A percentile compares a stretch with the other conserved stretches of the same genome.
phyloP scores from a whole-genome alignment of 805 yeast genomes.

The Ogataea dorogensis region DNA sequence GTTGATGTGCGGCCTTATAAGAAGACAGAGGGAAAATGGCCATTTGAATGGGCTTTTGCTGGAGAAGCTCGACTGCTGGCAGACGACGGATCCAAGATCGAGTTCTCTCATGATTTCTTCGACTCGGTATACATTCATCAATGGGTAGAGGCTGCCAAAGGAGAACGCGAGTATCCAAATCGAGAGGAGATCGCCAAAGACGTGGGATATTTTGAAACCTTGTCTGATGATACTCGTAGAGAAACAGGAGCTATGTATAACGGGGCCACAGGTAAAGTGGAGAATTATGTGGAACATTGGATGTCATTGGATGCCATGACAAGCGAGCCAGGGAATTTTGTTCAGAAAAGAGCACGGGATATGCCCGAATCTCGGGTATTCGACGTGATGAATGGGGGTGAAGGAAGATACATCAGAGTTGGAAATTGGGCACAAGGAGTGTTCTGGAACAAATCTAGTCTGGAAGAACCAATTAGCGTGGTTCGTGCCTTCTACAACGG shows the following conservation, averaged over 20 bases:
- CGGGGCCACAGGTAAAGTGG: slow-evolving; percentile 40
- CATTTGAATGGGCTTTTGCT: slow-evolving; percentile 59
- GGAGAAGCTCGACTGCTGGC: slow-evolving; percentile 43
- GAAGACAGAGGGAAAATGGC: slow-evolving; percentile 36
- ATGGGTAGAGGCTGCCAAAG: slow-evolving; percentile 7
- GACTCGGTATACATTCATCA: slow-evolving; percentile 40
- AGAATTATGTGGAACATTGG: slow-evolving; percentile 56
- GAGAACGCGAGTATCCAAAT: slow-evolving; percentile 16
- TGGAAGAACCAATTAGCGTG: slow-evolving; percentile 23
- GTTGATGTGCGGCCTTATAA: slow-evolving; percentile 46
- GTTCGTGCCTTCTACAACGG: slow-evolving; percentile 20
- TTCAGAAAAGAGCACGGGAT: slow-evolving; percentile 9
- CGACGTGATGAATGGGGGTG: slow-evolving; percentile 25
- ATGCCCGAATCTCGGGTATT: slow-evolving; percentile 19
- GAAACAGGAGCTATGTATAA: slow-evolving; percentile 53
- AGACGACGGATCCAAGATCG: slow-evolving; percentile 32
- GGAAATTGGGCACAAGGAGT: slow-evolving; percentile 57
- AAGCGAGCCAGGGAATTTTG: slow-evolving; percentile 29
- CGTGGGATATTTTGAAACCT: slow-evolving; percentile 43
- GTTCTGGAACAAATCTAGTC: slow-evolving; percentile 33
- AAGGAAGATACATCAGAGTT: slow-evolving; percentile 46
- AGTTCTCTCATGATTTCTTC: slow-evolving; percentile 41
- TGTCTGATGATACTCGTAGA: slow-evolving; percentile 41
- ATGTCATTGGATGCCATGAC: slow-evolving; percentile 43
- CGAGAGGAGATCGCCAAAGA: slow-evolving; percentile 35